These are phyloP conservation scores for Pseudohalonectria lignicola DNA, from an alignment of 2,329 filamentous ascomycete genomes.

Conservation along the genomic window DNA sequence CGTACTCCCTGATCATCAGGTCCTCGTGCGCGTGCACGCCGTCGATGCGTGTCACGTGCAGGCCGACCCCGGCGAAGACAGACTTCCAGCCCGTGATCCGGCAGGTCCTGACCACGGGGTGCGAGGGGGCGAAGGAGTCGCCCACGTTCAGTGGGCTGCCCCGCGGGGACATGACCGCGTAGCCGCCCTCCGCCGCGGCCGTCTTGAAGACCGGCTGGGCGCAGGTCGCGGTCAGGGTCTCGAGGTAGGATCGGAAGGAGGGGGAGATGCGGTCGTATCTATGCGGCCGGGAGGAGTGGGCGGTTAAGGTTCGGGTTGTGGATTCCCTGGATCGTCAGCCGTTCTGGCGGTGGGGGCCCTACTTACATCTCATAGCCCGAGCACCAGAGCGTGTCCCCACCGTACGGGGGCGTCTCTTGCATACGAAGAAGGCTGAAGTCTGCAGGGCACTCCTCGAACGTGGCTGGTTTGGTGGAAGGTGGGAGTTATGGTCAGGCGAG, in stretches of 20 bases:
- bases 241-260: constrained; percentile 33
- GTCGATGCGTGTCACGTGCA: constrained; percentile 24
- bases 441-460: too few species aligned
- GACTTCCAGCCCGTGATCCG: constrained; percentile 52
- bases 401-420: too few species aligned
- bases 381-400: too few species aligned
- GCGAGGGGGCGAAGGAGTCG: constrained; percentile 31
- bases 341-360: too few species aligned
- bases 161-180: constrained; percentile 29
- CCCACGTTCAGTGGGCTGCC: constrained; percentile 41
- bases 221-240: constrained; percentile 31
- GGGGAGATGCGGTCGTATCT: constrained; percentile 36
- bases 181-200: constrained; percentile 21
- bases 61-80: constrained; percentile 19
- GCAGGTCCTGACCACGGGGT: constrained; percentile 49
- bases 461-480: too few species aligned
- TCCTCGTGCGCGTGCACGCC: constrained; percentile 23
- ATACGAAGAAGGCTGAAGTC: too few species aligned
- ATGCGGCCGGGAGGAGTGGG: constrained; percentile 2
- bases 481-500: too few species aligned
- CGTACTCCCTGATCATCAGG: constrained; percentile 22
- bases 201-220: constrained; percentile 25
- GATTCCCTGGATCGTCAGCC: not conserved
- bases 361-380: too few species aligned
- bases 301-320: not conserved